Conservation (phyloP, 1,284 basidiomycete genomes). For the Cryptococcus depauperatus region DNA sequence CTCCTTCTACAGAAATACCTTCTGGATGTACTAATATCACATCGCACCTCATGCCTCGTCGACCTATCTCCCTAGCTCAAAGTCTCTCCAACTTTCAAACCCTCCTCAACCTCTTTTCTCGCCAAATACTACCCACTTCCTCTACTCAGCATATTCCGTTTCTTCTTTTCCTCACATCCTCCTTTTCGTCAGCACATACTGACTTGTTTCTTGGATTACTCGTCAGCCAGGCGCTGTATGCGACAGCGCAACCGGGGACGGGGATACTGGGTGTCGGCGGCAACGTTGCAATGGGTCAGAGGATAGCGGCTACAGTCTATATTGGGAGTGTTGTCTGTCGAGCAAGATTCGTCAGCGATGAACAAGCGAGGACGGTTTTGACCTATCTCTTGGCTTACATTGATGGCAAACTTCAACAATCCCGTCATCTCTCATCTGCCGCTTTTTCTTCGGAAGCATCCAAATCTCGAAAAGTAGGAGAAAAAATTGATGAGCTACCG, state of each 20-base stretch:
- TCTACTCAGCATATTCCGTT: constrained; percentile 97
- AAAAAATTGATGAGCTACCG: constrained; percentile 31
- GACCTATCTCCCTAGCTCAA: constrained; percentile 25
- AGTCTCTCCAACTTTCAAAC: constrained; percentile 64
- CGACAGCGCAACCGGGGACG: constrained; percentile 47
- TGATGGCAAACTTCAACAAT: constrained; percentile 63
- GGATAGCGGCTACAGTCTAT: constrained; percentile 83
- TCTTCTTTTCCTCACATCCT: constrained; percentile 89
- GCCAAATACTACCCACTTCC: constrained; percentile 87
- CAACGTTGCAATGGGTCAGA: constrained; percentile 41
- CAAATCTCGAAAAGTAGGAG: no score
- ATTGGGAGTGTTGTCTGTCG: constrained; percentile 88
- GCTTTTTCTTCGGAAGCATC: no score
- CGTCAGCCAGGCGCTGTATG: constrained; percentile 76
- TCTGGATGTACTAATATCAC: no score
- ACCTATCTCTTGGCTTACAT: constrained; percentile 78
- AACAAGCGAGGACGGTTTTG: constrained; percentile 67
- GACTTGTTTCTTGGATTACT: constrained; percentile 92
- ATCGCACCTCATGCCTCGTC: constrained; percentile 13
- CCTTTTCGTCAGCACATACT: constrained; percentile 77
- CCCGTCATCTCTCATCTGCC: no score
- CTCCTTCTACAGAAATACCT: constrained; percentile 24
- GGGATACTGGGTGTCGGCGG: constrained; percentile 16
- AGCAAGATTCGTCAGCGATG: constrained; percentile 73
- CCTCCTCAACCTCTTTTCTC: constrained; percentile 85